These are phyloP conservation scores for Morella rubra DNA, from an alignment of 306 rosid genomes.

Conservation along the genomic window DNA sequence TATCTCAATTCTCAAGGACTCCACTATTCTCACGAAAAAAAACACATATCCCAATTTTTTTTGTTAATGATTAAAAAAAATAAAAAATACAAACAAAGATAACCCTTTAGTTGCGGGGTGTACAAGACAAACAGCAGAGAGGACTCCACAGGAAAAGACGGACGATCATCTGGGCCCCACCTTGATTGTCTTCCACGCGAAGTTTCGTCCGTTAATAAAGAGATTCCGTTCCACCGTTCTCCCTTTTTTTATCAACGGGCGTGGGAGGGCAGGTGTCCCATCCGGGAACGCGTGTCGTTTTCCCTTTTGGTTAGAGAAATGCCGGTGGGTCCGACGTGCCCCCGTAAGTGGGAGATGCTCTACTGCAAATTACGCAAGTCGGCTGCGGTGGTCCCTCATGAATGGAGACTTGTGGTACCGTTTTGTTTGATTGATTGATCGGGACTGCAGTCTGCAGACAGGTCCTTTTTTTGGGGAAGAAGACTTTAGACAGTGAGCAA, in stretches of 20 bases:
- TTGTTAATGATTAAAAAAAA: no score
- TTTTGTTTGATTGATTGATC: background rate
- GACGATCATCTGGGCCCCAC: constrained; percentile 7
- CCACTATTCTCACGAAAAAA: no score
- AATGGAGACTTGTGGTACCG: no score
- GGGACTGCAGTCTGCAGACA: background rate
- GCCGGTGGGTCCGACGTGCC: background rate
- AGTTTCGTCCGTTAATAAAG: constrained; percentile 7
- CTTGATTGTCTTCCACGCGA: constrained; percentile 28
- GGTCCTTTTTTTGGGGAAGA: no score
- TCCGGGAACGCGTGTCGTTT: background rate
- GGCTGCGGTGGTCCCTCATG: background rate
- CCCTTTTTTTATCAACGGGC: background rate
- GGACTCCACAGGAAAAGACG: no score
- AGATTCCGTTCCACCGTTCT: background rate
- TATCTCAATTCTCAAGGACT: no score
- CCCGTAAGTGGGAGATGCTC: background rate
- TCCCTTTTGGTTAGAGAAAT: background rate
- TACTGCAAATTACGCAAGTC: background rate
- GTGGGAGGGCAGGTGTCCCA: constrained; percentile 7
- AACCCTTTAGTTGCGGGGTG: background rate
- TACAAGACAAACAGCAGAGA: background rate
- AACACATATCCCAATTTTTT: no score
- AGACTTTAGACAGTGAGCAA: background rate
- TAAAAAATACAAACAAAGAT: no score